These are phyloP conservation scores for Hericium rajendrae DNA, from an alignment of 768 basidiomycete genomes.

Conservation along the genomic window DNA sequence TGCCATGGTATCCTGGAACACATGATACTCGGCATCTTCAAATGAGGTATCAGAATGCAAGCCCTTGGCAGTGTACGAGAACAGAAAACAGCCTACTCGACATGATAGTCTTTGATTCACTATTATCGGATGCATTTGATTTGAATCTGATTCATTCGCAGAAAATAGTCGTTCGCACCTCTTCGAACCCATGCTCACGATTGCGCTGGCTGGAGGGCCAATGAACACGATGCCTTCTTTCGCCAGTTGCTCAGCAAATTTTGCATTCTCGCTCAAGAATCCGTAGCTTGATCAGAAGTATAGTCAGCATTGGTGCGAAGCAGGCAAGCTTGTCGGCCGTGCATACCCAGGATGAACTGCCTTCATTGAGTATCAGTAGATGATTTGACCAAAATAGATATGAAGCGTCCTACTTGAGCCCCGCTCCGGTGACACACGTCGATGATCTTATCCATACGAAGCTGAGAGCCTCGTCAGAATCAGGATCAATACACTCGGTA, in stretches of 20 bases:
- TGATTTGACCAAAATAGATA: too few species aligned
- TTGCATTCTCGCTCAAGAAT: constrained; percentile 87
- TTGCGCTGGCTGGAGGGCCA: constrained; percentile 81
- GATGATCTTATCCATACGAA: constrained; percentile 82
- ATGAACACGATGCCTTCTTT: constrained; percentile 81
- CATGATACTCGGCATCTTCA: constrained; percentile 80
- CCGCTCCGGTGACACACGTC: constrained; percentile 73
- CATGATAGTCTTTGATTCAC: constrained; percentile 96
- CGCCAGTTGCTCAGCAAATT: constrained; percentile 67
- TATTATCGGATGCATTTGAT: constrained; percentile 16
- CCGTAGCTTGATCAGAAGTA: constrained; percentile 48
- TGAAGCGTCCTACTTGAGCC: constrained; percentile 51
- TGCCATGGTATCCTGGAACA: constrained; percentile 89
- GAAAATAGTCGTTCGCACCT: constrained; percentile 37
- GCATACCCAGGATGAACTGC: constrained; percentile 86
- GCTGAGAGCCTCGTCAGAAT: constrained; percentile 29
- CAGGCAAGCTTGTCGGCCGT: too few species aligned
- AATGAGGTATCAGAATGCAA: neutral
- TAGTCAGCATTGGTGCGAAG: neutral
- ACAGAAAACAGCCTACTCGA: constrained; percentile 34
- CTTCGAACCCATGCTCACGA: constrained; percentile 92
- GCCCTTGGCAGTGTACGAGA: neutral
- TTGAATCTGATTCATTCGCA: neutral
- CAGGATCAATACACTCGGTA: neutral
- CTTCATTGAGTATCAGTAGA: constrained; percentile 24